phyloP scores from a whole-genome alignment of 805 yeast species.

The Ogataea paraovalis region DNA sequence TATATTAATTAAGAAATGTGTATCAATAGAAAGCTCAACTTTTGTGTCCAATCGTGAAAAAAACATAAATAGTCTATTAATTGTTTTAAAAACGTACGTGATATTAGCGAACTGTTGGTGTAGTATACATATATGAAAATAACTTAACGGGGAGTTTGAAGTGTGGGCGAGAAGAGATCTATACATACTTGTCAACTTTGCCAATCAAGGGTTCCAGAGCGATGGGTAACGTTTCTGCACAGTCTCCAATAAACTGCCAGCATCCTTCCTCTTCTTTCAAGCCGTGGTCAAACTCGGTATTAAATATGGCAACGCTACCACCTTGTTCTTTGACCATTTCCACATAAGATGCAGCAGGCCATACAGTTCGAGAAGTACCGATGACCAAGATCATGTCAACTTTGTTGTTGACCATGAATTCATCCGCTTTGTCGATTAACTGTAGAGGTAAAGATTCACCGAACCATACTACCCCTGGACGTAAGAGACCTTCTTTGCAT shows the following conservation, averaged over 20 bases:
- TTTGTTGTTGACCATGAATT: slow-evolving; percentile 49
- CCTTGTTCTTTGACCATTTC: slow-evolving; percentile 70
- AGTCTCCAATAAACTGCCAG: slow-evolving; percentile 82
- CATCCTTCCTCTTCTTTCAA: slow-evolving; percentile 37
- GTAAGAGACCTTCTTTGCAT: slow-evolving; percentile 59
- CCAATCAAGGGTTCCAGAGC: slow-evolving; percentile 53
- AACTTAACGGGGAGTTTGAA: too few species aligned
- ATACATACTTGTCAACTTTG: background rate
- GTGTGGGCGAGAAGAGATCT: too few species aligned
- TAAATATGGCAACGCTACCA: slow-evolving; percentile 81
- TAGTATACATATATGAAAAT: too few species aligned
- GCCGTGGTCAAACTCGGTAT: slow-evolving; percentile 56
- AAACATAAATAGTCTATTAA: background rate
- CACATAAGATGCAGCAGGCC: slow-evolving; percentile 92
- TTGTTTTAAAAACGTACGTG: too few species aligned
- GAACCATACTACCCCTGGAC: slow-evolving; percentile 95
- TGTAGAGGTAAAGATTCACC: slow-evolving; percentile 80
- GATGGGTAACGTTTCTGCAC: slow-evolving; percentile 62
- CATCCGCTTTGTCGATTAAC: slow-evolving; percentile 64
- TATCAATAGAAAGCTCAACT: background rate
- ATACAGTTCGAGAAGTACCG: slow-evolving; percentile 81
- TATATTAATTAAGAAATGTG: background rate
- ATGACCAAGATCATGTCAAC: slow-evolving; percentile 77
- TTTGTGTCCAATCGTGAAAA: slow-evolving; percentile 5
- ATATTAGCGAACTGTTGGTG: too few species aligned